Percentiles rank a stretch among this genome's conserved stretches.
phyloP scores from a whole-genome alignment of 768 basidiomycete species.

The Naganishia kalamii region DNA sequence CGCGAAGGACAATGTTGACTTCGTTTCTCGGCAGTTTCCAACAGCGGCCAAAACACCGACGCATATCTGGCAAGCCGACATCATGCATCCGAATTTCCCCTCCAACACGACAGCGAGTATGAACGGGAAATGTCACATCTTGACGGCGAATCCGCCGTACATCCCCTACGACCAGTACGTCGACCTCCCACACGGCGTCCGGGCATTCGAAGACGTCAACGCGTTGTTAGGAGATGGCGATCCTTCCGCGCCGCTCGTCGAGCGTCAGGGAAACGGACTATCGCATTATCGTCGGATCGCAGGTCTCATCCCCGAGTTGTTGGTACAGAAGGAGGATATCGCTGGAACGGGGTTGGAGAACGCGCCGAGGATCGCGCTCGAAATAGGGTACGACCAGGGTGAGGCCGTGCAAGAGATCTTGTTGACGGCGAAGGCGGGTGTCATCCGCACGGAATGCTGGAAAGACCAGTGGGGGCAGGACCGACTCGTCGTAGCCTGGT shows the following conservation, averaged over 20 bases:
- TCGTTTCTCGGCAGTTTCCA: not conserved
- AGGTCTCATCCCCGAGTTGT: constrained; percentile 54
- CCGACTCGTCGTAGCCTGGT: constrained; percentile 54
- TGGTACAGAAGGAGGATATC: constrained; percentile 44
- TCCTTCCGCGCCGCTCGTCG: constrained; percentile 40
- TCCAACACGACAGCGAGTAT: not conserved
- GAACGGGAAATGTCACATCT: constrained; percentile 25
- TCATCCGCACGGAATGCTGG: constrained; percentile 63
- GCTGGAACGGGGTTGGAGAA: constrained; percentile 7
- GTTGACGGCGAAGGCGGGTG: constrained; percentile 34
- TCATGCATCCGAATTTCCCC: constrained; percentile 51
- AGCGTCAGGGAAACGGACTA: constrained; percentile 50
- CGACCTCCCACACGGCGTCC: constrained; percentile 62
- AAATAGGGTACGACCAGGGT: constrained; percentile 72
- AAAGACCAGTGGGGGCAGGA: constrained; percentile 70
- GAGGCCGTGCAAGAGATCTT: constrained; percentile 59
- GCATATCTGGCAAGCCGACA: constrained; percentile 13
- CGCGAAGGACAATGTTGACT: constrained; percentile 27
- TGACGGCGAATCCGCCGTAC: constrained; percentile 53
- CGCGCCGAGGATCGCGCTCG: constrained; percentile 57
- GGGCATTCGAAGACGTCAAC: constrained; percentile 67
- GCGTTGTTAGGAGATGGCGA: constrained; percentile 71
- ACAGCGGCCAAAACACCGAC: not conserved
- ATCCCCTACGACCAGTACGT: constrained; percentile 64
- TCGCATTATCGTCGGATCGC: constrained; percentile 69